phyloP scores from a whole-genome alignment of 192 early-diverging fungal species.

The Funneliformis geosporum region DNA sequence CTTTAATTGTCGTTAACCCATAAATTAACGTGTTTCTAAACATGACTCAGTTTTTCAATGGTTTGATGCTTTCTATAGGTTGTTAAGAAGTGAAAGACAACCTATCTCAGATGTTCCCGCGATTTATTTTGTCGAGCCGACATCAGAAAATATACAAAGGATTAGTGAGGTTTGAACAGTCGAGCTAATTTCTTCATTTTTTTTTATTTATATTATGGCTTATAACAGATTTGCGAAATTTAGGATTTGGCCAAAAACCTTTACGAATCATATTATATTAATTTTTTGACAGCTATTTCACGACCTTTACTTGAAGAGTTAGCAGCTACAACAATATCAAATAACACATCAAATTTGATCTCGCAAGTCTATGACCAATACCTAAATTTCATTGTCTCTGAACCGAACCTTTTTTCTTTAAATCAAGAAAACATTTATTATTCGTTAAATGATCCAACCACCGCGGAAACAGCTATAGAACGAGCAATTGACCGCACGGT shows the following conservation, averaged over 20 bases:
- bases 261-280: constrained; percentile 96
- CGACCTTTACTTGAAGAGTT: constrained; percentile 91
- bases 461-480: constrained; percentile 82
- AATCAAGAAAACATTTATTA: constrained; percentile 80
- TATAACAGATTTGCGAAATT: not conserved
- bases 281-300: constrained; percentile 88
- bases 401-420: constrained; percentile 90
- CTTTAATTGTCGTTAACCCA: not conserved
- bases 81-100: constrained; percentile 77
- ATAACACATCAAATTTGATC: constrained; percentile 76
- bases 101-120: constrained; percentile 95
- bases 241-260: constrained; percentile 87
- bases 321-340: constrained; percentile 75
- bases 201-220: not conserved
- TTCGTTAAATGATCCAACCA: constrained; percentile 78
- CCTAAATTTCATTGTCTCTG: constrained; percentile 90
- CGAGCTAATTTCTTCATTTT: not conserved
- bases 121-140: constrained; percentile 94
- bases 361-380: constrained; percentile 98
- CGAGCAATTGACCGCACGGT: constrained; percentile 79
- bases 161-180: constrained; percentile 67
- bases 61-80: constrained; percentile 53
- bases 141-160: constrained; percentile 77
- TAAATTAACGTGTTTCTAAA: not conserved
- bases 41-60: constrained; percentile 2